Conservation (phyloP, 257 asterid species). For the Fraxinus excelsior region DNA sequence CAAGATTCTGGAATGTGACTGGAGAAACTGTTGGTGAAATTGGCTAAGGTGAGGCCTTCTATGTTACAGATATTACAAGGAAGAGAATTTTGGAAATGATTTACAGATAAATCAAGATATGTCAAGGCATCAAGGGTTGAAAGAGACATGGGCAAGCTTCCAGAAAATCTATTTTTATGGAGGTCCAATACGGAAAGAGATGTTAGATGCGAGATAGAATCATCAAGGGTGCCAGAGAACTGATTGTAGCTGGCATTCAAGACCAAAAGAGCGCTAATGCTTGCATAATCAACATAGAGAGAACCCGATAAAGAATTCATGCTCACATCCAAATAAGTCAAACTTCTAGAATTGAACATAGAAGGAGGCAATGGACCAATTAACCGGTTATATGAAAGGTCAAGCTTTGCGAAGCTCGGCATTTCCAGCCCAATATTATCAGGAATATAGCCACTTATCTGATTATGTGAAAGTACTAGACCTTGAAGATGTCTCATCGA, state of each 20-base stretch:
- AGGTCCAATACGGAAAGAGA: slow-evolving; percentile 65
- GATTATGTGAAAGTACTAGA: slow-evolving; percentile 65
- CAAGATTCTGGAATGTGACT: slow-evolving; percentile 48
- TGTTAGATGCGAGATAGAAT: slow-evolving; percentile 50
- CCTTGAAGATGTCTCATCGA: slow-evolving; percentile 66
- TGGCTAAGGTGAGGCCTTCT: slow-evolving; percentile 54
- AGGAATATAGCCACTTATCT: slow-evolving; percentile 53
- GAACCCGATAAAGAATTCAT: slow-evolving; percentile 56
- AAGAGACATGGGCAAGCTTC: slow-evolving; percentile 56
- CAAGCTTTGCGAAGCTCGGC: slow-evolving; percentile 55
- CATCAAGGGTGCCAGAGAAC: slow-evolving; percentile 47
- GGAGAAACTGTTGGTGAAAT: slow-evolving; percentile 64
- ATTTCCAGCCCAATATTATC: slow-evolving; percentile 33
- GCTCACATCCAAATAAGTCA: slow-evolving; percentile 68
- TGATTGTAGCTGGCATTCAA: slow-evolving; percentile 67
- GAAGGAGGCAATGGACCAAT: slow-evolving; percentile 63
- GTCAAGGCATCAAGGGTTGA: slow-evolving; percentile 59
- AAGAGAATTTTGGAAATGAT: slow-evolving; percentile 50
- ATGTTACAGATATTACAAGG: slow-evolving; percentile 71
- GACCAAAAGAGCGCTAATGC: slow-evolving; percentile 48
- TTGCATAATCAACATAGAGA: slow-evolving; percentile 30
- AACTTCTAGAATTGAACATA: slow-evolving; percentile 43
- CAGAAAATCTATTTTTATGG: slow-evolving; percentile 60
- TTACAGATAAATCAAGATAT: slow-evolving; percentile 74
- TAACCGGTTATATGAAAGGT: slow-evolving; percentile 58